Evolutionary conservation across 257 asterid genomes (phyloP), one percentile per base, ranked within the genome.

Genomic region (Forsythia suspensa): DNA sequence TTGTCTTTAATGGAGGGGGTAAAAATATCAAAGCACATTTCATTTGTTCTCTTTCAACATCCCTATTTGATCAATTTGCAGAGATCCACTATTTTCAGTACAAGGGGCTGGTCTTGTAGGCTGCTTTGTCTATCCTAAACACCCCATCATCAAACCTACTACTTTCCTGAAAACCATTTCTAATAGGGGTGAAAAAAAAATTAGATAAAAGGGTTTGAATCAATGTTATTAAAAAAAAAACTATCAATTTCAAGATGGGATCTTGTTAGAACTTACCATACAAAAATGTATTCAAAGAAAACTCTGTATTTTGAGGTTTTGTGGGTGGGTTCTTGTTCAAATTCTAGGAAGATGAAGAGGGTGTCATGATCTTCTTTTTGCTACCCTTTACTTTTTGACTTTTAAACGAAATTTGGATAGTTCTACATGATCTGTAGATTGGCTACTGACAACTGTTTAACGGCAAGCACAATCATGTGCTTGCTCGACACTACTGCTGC

Each of bases 101-200:
- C 77, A 74, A 75, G 86, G 84, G 65, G 81, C 80, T 16, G 94
- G 87, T 75, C 76, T 89, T 21, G 93, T 81, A 16, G 92, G 91
- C 86, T 87, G 88, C 87, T 89, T 83, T 67, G 80, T 79, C 63
- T 88, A 75, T 70, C 99, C 98, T 74, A 93, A 81, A 84, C 98
- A 95, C 41, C 99, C 90, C 94, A 88, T 87, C 92, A 93, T 89
- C 93, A 85, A 38, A 13, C 44, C 86, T 71, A 84, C 82, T 80
- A 95, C 34, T 86, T 85, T 92, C 90, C 79, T 88, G 81, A 93
- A 87, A 38, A 89, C 98, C 98, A 95, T 93, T 43, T 78, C 91
- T 85, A 29, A 24, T 24, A 24, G 24, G 24, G 24, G 24, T 24
- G 24, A 24, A 24, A 24, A 24, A 24, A 24, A 24, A 24, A 75